A percentile compares a stretch with the other conserved stretches of the same genome.
phyloP scores from a whole-genome alignment of 257 asterid genomes.

The Ballota nigra region DNA sequence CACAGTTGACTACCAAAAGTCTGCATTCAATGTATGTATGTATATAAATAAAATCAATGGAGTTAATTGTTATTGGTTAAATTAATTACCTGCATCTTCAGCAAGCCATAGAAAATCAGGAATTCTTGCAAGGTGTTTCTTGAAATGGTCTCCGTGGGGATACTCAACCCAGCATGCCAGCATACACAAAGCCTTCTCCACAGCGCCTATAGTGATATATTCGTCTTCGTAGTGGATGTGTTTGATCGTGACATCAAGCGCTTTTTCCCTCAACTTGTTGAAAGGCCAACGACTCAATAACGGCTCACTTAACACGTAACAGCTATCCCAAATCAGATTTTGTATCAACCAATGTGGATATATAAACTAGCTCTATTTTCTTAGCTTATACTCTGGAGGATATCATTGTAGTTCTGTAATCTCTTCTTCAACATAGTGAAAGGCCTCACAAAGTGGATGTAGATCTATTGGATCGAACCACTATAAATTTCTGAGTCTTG shows the following conservation, averaged over 20 bases:
- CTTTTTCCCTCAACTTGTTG: constrained; percentile 49
- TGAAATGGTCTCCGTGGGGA: constrained; percentile 46
- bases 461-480: too few species aligned
- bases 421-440: too few species aligned
- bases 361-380: too few species aligned
- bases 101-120: not conserved
- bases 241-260: constrained; percentile 48
- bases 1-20: constrained; percentile 67
- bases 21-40: constrained; percentile 13
- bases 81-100: too few species aligned
- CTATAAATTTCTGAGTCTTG: too few species aligned
- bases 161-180: constrained; percentile 68
- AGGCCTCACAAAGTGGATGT: too few species aligned
- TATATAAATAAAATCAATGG: too few species aligned
- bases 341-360: constrained; percentile 60
- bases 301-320: constrained; percentile 48
- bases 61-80: too few species aligned
- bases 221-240: constrained; percentile 79
- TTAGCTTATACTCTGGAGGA: too few species aligned
- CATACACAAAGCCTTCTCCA: constrained; percentile 66
- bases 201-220: constrained; percentile 68
- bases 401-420: too few species aligned
- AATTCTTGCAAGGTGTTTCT: constrained; percentile 28
- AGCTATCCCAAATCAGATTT: constrained; percentile 56
- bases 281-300: constrained; percentile 61